These are phyloP conservation scores for Ziziphus jujuba DNA, from an alignment of 306 rosid species.

Conservation along the genomic window DNA sequence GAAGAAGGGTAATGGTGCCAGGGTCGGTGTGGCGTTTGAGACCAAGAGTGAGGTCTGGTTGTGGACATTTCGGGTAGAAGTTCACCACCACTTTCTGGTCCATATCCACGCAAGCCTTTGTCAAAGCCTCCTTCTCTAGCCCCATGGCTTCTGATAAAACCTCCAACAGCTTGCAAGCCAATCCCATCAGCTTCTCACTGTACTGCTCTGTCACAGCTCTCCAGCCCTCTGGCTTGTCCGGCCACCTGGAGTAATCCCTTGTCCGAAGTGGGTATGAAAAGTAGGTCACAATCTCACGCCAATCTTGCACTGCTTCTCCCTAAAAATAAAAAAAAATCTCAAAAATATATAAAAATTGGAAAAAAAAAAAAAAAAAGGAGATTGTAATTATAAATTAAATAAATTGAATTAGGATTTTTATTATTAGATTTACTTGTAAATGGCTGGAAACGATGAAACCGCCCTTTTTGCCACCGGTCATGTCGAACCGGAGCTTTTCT, in stretches of 20 bases:
- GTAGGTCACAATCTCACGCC: constrained; percentile 79
- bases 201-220: constrained; percentile 52
- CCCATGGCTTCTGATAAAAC: constrained; percentile 91
- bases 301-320: constrained; percentile 79
- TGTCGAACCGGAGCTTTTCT: constrained; percentile 82
- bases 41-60: constrained; percentile 88
- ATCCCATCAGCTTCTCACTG: constrained; percentile 68
- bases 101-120: constrained; percentile 80
- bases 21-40: constrained; percentile 91
- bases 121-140: constrained; percentile 68
- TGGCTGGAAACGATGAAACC: constrained; percentile 96
- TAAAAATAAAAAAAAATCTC: constrained; percentile 3
- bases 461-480: constrained; percentile 93
- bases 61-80: constrained; percentile 85
- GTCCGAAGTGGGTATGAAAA: constrained; percentile 56
- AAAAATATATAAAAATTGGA: neutral
- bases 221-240: constrained; percentile 85
- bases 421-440: constrained; percentile 55
- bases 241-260: constrained; percentile 78
- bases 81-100: constrained; percentile 84
- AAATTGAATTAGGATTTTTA: neutral
- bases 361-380: neutral
- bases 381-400: neutral
- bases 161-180: constrained; percentile 71
- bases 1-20: constrained; percentile 81